These are phyloP conservation scores for Limtongia smithiae DNA, from an alignment of 805 yeast species.

Conservation along the genomic window DNA sequence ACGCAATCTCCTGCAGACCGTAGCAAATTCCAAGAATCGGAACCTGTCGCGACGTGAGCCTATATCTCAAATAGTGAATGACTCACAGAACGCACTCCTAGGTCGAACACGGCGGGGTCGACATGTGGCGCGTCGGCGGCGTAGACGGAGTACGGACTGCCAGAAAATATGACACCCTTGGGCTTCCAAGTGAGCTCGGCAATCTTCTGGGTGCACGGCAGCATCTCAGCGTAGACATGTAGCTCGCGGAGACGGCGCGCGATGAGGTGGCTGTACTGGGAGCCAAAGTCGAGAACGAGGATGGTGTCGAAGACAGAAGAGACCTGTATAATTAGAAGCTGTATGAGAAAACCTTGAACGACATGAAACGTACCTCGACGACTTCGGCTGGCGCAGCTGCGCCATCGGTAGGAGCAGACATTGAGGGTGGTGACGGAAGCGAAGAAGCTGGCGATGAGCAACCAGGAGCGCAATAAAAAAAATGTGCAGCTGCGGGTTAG, in stretches of 20 bases:
- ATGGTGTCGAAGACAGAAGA: constrained; percentile 92
- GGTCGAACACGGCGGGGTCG: constrained; percentile 86
- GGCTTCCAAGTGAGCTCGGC: constrained; percentile 90
- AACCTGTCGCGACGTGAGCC: constrained; percentile 34
- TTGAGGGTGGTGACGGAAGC: background rate
- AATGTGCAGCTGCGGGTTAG: too few species aligned
- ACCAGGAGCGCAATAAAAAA: too few species aligned
- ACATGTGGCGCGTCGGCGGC: constrained; percentile 96
- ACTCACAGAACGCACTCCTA: constrained; percentile 47
- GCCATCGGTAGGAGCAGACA: constrained; percentile 15
- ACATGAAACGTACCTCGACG: constrained; percentile 23
- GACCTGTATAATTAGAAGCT: too few species aligned
- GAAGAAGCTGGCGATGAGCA: background rate
- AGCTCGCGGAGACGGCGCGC: constrained; percentile 97
- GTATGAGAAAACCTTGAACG: too few species aligned
- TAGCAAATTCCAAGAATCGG: constrained; percentile 97
- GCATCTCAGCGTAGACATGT: constrained; percentile 98
- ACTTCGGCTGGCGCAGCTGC: constrained; percentile 17
- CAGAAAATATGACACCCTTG: constrained; percentile 91
- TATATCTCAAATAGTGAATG: background rate
- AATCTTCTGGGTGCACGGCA: constrained; percentile 98
- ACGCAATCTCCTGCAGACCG: constrained; percentile 98
- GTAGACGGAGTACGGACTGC: constrained; percentile 97
- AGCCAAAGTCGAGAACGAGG: constrained; percentile 94
- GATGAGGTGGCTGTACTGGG: constrained; percentile 95